Evolutionary conservation across 495 filamentous ascomycete genomes (phyloP).

Genomic region (Neurospora sp.): DNA sequence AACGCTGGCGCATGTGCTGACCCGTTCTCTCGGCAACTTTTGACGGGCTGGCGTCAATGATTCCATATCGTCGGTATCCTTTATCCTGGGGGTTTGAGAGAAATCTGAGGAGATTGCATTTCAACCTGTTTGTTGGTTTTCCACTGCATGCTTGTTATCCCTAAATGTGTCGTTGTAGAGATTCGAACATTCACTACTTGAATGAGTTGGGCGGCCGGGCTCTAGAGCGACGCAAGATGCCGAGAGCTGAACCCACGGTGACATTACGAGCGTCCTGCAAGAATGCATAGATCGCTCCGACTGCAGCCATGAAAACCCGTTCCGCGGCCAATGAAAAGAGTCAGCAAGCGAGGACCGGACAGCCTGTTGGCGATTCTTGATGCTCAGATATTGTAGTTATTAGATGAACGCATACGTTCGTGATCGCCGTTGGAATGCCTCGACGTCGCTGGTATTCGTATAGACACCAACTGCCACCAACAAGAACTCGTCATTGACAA

Average conservation of each 20-base stretch:
- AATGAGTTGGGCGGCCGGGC: not conserved
- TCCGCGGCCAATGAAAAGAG: slow-evolving; percentile 1
- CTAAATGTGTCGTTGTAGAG: not conserved
- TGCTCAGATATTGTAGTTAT: not conserved
- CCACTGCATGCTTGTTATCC: not conserved
- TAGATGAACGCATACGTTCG: not conserved
- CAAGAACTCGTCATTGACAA: not conserved
- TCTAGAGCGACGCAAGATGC: not conserved
- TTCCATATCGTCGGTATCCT: not conserved
- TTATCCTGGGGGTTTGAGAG: not conserved
- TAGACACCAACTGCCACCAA: not conserved
- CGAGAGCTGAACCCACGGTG: slow-evolving; percentile 6
- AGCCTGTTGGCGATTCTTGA: not conserved
- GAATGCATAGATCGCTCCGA: slow-evolving; percentile 2
- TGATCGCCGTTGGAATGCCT: not conserved
- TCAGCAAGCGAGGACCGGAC: slow-evolving; percentile 2
- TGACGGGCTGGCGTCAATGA: not conserved
- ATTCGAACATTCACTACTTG: not conserved
- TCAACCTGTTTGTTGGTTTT: not conserved
- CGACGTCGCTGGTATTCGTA: not conserved
- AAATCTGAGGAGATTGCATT: not conserved
- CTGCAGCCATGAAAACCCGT: not conserved
- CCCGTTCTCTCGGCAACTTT: not conserved
- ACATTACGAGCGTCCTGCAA: not conserved
- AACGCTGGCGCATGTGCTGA: not conserved